Percentiles rank a stretch among this genome's conserved stretches.
Evolutionary conservation across 352 stramenopile species (phyloP).

Genomic region (Hyaloperonospora arabidopsidis): DNA sequence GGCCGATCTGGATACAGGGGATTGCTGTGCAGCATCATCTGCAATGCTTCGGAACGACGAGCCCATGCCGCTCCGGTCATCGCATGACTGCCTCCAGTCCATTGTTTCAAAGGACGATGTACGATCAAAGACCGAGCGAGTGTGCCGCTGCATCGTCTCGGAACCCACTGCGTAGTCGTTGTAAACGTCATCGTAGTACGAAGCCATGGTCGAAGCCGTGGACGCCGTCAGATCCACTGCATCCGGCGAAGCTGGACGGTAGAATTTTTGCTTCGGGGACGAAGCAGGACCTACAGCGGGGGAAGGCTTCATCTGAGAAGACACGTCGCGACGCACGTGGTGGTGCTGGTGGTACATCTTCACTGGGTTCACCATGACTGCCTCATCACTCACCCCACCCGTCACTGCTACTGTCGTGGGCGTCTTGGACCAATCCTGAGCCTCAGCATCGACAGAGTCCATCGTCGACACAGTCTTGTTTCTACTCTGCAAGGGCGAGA

Average conservation of each 20-base stretch:
- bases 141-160: constrained; percentile 26
- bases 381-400: constrained; percentile 18
- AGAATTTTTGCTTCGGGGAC: constrained; percentile 31
- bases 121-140: constrained; percentile 30
- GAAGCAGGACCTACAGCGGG: constrained; percentile 18
- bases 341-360: constrained; percentile 22
- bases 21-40: constrained; percentile 21
- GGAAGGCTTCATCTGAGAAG: constrained; percentile 19
- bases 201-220: constrained; percentile 60
- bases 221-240: constrained; percentile 55
- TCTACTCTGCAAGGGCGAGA: constrained; percentile 21
- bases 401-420: constrained; percentile 18
- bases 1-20: constrained; percentile 16
- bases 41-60: constrained; percentile 29
- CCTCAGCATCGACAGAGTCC: constrained; percentile 14
- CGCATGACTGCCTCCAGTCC: constrained; percentile 37
- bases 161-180: constrained; percentile 33
- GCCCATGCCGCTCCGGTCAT: constrained; percentile 26
- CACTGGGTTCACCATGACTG: constrained; percentile 22
- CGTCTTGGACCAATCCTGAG: constrained; percentile 19
- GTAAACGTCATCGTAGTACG: constrained; percentile 60
- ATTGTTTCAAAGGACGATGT: constrained; percentile 39
- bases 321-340: constrained; percentile 16
- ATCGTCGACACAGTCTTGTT: constrained; percentile 10
- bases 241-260: constrained; percentile 20